These are phyloP conservation scores for Xylaria sp. DNA, from an alignment of 2,329 filamentous ascomycete species.

Conservation along the genomic window DNA sequence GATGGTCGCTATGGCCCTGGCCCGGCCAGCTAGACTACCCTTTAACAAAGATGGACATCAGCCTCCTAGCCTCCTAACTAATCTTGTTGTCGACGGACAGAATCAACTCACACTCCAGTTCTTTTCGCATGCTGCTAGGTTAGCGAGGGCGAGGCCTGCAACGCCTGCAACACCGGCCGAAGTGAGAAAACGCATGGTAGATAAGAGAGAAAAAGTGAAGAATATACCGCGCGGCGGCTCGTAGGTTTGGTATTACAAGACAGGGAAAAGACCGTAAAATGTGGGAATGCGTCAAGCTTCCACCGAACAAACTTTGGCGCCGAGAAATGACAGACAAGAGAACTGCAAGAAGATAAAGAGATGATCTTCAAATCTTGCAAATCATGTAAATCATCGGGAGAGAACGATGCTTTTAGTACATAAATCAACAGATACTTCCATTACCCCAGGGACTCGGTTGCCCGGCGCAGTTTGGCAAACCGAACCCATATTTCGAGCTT, in stretches of 20 bases:
- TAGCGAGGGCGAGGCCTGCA: conserved; percentile 7
- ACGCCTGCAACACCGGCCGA: conserved; percentile 8
- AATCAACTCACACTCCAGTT: conserved; percentile 12
- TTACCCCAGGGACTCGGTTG: background rate
- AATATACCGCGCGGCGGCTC: background rate
- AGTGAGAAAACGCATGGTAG: conserved; percentile 16
- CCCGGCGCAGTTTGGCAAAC: background rate
- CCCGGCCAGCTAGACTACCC: conserved; percentile 20
- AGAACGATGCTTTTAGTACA: background rate
- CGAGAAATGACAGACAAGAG: background rate
- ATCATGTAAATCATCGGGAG: background rate
- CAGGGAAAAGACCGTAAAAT: background rate
- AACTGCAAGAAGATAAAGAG: background rate
- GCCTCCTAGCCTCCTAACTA: background rate
- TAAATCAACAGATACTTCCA: background rate
- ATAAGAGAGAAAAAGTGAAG: background rate
- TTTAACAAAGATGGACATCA: conserved; percentile 4
- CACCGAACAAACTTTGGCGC: background rate
- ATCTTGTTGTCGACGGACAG: no score
- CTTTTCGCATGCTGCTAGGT: conserved; percentile 7
- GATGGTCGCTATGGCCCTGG: conserved; percentile 8
- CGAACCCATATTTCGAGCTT: background rate
- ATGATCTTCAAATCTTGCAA: background rate
- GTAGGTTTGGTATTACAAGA: background rate
- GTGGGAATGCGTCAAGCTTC: background rate